These are phyloP conservation scores for Fraxinus platypoda DNA, from an alignment of 305 asterid species.

Conservation along the genomic window DNA sequence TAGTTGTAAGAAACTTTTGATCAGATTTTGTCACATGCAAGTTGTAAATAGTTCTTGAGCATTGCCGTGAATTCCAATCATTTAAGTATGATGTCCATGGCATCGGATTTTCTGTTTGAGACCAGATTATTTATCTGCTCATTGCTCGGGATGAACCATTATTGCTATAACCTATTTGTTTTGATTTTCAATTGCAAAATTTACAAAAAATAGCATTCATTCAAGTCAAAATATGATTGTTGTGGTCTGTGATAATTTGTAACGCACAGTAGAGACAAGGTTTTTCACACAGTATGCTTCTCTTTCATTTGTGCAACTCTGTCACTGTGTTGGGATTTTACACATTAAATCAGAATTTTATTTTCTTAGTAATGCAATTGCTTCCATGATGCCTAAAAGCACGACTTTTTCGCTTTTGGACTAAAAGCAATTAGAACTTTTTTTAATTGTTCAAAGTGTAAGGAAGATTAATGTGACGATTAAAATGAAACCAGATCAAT, in stretches of 20 bases:
- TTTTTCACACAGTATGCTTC: too few species aligned
- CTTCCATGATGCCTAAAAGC: too few species aligned
- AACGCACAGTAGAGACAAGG: neutral
- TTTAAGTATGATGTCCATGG: slow-evolving; percentile 21
- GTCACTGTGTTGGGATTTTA: too few species aligned
- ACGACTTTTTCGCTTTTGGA: too few species aligned
- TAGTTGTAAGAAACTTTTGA: neutral
- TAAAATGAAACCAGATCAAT: too few species aligned
- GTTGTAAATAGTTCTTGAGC: neutral
- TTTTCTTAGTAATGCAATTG: too few species aligned
- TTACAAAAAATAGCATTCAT: neutral
- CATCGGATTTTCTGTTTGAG: neutral
- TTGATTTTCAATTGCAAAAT: neutral
- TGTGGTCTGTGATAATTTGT: neutral
- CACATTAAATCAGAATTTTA: too few species aligned
- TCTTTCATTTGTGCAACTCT: too few species aligned
- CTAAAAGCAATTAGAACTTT: too few species aligned
- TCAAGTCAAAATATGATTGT: neutral
- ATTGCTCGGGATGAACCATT: neutral
- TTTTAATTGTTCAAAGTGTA: too few species aligned
- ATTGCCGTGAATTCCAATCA: neutral
- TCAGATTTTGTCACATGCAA: neutral
- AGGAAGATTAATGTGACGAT: too few species aligned
- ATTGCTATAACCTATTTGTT: neutral
- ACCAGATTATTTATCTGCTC: neutral